A percentile compares a stretch with the other conserved stretches of the same genome.
phyloP scores from a whole-genome alignment of 805 yeast genomes.

The Sugiyamaella boreocaroliniensis region DNA sequence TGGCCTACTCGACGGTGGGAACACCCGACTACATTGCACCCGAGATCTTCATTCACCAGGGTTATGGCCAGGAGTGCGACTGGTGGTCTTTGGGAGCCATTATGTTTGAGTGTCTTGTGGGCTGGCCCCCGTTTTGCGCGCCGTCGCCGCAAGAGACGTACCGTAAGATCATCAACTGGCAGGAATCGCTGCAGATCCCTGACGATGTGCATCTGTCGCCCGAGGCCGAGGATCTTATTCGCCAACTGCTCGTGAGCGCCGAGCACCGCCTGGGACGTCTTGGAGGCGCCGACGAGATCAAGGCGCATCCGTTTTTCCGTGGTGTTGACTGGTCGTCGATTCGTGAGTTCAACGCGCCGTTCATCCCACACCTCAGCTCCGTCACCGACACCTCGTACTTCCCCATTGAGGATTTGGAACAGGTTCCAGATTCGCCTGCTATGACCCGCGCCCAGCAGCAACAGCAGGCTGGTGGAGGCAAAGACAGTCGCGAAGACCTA shows the following conservation, averaged over 20 bases:
- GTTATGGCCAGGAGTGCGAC: conserved; percentile 94
- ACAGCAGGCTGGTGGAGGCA: conserved; percentile 31
- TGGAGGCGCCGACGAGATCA: conserved; percentile 89
- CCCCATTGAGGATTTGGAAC: conserved; percentile 95
- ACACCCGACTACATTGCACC: conserved; percentile 97
- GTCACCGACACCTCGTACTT: conserved; percentile 95
- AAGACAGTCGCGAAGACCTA: conserved; percentile 72
- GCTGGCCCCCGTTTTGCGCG: conserved; percentile 96
- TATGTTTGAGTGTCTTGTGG: conserved; percentile 92
- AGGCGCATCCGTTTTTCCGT: conserved; percentile 83
- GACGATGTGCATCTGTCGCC: conserved; percentile 86
- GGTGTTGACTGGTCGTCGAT: conserved; percentile 96
- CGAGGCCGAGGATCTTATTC: conserved; percentile 81
- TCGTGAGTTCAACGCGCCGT: conserved; percentile 84
- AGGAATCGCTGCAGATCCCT: conserved; percentile 79
- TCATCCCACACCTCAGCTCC: conserved; percentile 83
- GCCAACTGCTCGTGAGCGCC: conserved; percentile 66
- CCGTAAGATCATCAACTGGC: conserved; percentile 85
- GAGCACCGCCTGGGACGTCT: conserved; percentile 78
- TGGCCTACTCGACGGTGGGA: conserved; percentile 96
- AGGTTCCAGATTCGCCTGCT: conserved; percentile 80
- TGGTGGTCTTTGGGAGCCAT: conserved; percentile 98
- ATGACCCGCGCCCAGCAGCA: conserved; percentile 41
- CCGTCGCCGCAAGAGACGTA: conserved; percentile 94
- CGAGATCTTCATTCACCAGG: conserved; percentile 85